A percentile compares a stretch with the other conserved stretches of the same genome.
These are phyloP conservation scores for Trametes polyzona DNA, from an alignment of 1,284 basidiomycete species.

Conservation along the genomic window DNA sequence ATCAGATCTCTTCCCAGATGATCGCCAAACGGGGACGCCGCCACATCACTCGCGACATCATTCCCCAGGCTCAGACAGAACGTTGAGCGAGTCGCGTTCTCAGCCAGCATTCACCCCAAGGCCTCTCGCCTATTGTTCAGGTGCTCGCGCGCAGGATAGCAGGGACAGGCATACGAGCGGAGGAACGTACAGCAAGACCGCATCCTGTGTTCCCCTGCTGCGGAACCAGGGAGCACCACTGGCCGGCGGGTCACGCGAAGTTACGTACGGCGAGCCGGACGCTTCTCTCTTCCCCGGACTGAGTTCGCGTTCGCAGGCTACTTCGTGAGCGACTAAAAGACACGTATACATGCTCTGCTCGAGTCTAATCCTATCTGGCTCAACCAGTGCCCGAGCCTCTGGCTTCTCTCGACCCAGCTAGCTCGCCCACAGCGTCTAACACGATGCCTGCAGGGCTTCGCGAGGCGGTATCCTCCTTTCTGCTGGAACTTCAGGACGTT, in stretches of 20 bases:
- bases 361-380: background rate
- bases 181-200: background rate
- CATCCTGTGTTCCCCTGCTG: constrained; percentile 1
- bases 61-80: background rate
- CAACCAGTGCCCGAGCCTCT: background rate
- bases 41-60: constrained; percentile 20
- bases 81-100: background rate
- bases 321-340: constrained; percentile 1
- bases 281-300: constrained; percentile 9
- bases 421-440: too few species aligned
- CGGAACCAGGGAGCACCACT: background rate
- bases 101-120: background rate
- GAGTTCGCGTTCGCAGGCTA: background rate
- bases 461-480: background rate
- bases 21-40: constrained; percentile 18
- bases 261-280: constrained; percentile 9
- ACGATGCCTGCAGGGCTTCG: constrained; percentile 16
- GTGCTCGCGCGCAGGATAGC: background rate
- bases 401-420: background rate
- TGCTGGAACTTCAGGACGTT: constrained; percentile 3
- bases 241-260: constrained; percentile 11
- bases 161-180: background rate
- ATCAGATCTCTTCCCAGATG: constrained; percentile 16
- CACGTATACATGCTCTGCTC: background rate
- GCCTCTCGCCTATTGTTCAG: background rate